Conservation (phyloP, 371 early-diverging fungal genomes). For the Lichtheimia ramosa region DNA sequence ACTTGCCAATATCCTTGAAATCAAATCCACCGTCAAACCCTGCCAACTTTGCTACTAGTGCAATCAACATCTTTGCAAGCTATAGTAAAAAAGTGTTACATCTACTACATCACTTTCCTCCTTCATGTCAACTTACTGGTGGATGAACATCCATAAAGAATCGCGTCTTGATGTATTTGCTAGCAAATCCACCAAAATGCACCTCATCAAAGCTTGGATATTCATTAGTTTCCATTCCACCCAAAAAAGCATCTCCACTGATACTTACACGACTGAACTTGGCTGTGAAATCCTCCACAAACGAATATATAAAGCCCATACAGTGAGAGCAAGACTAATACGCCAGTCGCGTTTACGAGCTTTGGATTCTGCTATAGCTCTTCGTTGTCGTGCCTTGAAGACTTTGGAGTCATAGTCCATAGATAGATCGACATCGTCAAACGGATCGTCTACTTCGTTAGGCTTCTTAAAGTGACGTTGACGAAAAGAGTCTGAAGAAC, state of each 20-base stretch:
- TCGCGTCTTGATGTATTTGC: constrained; percentile 89
- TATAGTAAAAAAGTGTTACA: constrained; percentile 6
- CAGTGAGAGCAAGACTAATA: constrained; percentile 29
- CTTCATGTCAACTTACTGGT: constrained; percentile 20
- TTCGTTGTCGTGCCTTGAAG: constrained; percentile 21
- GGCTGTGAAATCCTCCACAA: constrained; percentile 47
- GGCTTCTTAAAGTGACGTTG: constrained; percentile 19
- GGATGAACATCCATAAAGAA: constrained; percentile 98
- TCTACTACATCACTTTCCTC: neutral
- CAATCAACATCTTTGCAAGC: constrained; percentile 95
- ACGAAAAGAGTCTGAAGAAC: constrained; percentile 17
- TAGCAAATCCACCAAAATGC: constrained; percentile 99
- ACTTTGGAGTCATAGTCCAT: constrained; percentile 27
- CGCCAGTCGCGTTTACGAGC: constrained; percentile 35
- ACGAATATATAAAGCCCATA: constrained; percentile 45
- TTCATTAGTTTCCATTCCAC: neutral
- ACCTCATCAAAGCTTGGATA: constrained; percentile 52
- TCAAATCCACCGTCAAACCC: constrained; percentile 90
- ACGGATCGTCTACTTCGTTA: constrained; percentile 14
- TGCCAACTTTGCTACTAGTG: constrained; percentile 72
- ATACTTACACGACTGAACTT: constrained; percentile 46
- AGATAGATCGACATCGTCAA: constrained; percentile 23
- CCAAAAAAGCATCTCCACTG: too few species aligned
- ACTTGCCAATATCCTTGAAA: constrained; percentile 89
- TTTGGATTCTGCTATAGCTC: constrained; percentile 9